Conservation (phyloP, 2,329 filamentous ascomycete genomes). For the Colletotrichum agaves region DNA sequence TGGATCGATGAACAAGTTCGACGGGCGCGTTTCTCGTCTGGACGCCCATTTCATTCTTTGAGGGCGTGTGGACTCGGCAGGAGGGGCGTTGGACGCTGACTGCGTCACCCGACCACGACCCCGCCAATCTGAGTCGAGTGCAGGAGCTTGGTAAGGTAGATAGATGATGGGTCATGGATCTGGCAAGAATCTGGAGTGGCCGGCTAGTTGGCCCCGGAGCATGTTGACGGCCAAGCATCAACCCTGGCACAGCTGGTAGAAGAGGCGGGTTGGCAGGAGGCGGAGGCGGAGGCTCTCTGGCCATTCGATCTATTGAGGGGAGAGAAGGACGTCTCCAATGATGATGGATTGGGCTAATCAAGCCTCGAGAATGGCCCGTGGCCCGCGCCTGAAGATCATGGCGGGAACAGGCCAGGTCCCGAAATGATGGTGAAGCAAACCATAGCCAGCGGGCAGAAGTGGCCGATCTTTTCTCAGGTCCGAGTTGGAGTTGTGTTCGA, state of each 20-base stretch:
- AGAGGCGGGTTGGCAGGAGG: constrained; percentile 14
- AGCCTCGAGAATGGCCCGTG: constrained; percentile 32
- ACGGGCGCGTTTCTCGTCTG: constrained; percentile 17
- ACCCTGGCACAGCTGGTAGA: constrained; percentile 19
- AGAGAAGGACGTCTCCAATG: not conserved
- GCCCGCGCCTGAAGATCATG: constrained; percentile 36
- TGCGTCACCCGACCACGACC: constrained; percentile 28
- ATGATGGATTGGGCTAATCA: constrained; percentile 26
- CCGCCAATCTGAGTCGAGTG: constrained; percentile 32
- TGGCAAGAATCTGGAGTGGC: constrained; percentile 24
- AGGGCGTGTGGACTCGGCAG: constrained; percentile 1
- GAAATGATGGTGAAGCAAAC: constrained; percentile 35
- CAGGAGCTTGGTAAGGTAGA: not conserved
- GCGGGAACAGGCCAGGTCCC: constrained; percentile 24
- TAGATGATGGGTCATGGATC: constrained; percentile 7
- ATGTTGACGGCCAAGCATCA: constrained; percentile 27
- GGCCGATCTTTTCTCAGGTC: constrained; percentile 31
- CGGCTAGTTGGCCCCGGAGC: constrained; percentile 19
- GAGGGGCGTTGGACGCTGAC: constrained; percentile 28
- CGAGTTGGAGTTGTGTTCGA: constrained; percentile 22
- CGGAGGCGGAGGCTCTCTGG: too few relatives aligned
- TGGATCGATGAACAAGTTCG: not conserved
- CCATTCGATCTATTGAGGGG: not conserved
- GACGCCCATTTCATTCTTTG: constrained; percentile 19
- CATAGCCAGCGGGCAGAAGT: constrained; percentile 25